phyloP scores from a whole-genome alignment of 768 basidiomycete species.

The Hericium erinaceus region DNA sequence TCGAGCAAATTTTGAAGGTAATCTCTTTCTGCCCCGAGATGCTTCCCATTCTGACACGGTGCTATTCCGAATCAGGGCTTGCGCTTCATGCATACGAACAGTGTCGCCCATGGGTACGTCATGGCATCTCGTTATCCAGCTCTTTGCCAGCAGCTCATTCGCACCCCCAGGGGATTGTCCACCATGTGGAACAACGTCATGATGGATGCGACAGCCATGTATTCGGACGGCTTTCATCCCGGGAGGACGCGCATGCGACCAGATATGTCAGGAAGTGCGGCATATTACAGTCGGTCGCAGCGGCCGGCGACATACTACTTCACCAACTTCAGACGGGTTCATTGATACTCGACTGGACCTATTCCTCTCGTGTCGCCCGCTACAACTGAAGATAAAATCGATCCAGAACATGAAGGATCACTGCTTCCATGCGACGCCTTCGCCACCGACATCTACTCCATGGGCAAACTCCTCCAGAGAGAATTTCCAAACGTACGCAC shows the following conservation, averaged over 20 bases:
- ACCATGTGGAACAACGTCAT: conserved; percentile 6
- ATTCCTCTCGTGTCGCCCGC: conserved; percentile 12
- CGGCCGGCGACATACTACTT: conserved; percentile 19
- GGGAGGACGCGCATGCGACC: neutral
- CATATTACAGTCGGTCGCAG: conserved; percentile 17
- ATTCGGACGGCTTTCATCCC: conserved; percentile 7
- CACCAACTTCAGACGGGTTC: conserved; percentile 23
- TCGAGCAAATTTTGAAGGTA: conserved; percentile 18
- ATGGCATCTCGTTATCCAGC: neutral
- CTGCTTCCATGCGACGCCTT: conserved; percentile 15
- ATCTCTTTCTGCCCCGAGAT: neutral
- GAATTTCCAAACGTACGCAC: conserved; percentile 14
- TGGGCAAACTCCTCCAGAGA: conserved; percentile 16
- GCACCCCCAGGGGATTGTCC: conserved; percentile 4
- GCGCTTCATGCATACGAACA: conserved; percentile 16
- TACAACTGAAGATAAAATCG: conserved; percentile 17
- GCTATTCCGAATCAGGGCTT: conserved; percentile 10
- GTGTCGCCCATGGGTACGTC: conserved; percentile 16
- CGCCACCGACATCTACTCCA: conserved; percentile 17
- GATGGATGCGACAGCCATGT: conserved; percentile 7
- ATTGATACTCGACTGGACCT: conserved; percentile 9
- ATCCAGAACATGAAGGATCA: conserved; percentile 16
- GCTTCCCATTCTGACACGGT: neutral
- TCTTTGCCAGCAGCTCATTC: neutral
- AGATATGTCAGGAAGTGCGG: conserved; percentile 6